These are phyloP conservation scores for Nitzschia putrida DNA, from an alignment of 108 stramenopile genomes.

Conservation along the genomic window DNA sequence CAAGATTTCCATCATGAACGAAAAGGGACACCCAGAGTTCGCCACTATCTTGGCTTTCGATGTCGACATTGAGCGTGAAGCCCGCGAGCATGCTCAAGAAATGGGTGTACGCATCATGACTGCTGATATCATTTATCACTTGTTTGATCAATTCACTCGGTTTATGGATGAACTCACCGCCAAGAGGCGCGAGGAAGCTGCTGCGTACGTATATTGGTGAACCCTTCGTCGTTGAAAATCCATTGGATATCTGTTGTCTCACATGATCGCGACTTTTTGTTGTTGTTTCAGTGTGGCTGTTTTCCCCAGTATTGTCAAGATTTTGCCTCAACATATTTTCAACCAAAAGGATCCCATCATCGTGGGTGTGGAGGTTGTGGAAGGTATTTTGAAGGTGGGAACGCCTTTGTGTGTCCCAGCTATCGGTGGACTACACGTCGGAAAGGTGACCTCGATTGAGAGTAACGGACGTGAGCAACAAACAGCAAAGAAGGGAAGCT, in stretches of 20 bases:
- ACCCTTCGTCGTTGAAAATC: background rate
- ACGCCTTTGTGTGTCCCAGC: slow-evolving; percentile 96
- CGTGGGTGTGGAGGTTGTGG: slow-evolving; percentile 93
- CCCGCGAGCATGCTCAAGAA: slow-evolving; percentile 89
- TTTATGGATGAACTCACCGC: slow-evolving; percentile 87
- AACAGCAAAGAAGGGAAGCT: slow-evolving; percentile 85
- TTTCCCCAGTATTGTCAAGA: slow-evolving; percentile 91
- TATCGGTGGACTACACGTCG: slow-evolving; percentile 87
- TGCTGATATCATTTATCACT: slow-evolving; percentile 99
- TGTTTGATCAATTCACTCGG: slow-evolving; percentile 96
- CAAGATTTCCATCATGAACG: slow-evolving; percentile 97
- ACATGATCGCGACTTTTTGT: background rate
- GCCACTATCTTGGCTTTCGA: slow-evolving; percentile 98
- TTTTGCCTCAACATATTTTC: slow-evolving; percentile 96
- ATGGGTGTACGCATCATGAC: slow-evolving; percentile 95
- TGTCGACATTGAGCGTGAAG: slow-evolving; percentile 92
- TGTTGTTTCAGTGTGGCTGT: slow-evolving; percentile 57
- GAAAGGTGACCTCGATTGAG: slow-evolving; percentile 95
- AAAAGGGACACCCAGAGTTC: slow-evolving; percentile 93
- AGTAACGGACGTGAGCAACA: slow-evolving; percentile 89
- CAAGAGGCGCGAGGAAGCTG: slow-evolving; percentile 81
- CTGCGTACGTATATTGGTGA: slow-evolving; percentile 40
- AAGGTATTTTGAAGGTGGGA: slow-evolving; percentile 96
- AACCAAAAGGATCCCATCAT: slow-evolving; percentile 99
- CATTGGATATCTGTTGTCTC: too few relatives aligned